A percentile compares a stretch with the other conserved stretches of the same genome.
phyloP scores from a whole-genome alignment of 2,329 filamentous ascomycete genomes.

The Zalaria sp. region DNA sequence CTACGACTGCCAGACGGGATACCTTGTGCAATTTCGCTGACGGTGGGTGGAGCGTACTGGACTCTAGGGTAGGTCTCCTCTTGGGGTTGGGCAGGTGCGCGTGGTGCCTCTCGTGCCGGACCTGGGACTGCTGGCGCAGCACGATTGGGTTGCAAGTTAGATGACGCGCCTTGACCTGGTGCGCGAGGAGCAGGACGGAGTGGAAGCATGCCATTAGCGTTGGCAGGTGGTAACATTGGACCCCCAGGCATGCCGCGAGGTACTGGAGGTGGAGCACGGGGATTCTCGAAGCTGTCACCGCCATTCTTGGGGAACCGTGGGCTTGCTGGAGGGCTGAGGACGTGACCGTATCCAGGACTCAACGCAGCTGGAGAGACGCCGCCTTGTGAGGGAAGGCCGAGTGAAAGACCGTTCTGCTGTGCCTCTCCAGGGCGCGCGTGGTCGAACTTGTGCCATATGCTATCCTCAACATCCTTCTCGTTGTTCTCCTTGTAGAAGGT shows the following conservation, averaged over 20 bases:
- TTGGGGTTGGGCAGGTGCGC: conserved; percentile 31
- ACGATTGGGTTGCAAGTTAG: conserved; percentile 33
- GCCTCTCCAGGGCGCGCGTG: conserved; percentile 52
- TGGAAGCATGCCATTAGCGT: conserved; percentile 40
- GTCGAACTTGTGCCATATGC: conserved; percentile 92
- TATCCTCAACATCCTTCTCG: conserved; percentile 66
- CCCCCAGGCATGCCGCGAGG: conserved; percentile 34
- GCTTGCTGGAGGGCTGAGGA: conserved; percentile 68
- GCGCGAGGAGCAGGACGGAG: conserved; percentile 77
- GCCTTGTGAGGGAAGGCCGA: conserved; percentile 9
- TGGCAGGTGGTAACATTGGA: conserved; percentile 6
- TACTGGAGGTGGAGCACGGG: conserved; percentile 80
- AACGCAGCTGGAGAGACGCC: conserved; percentile 11
- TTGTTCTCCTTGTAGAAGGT: conserved; percentile 95
- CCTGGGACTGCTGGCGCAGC: conserved; percentile 14
- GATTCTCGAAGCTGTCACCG: conserved; percentile 94
- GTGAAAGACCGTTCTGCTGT: conserved; percentile 20
- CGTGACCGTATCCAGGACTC: conserved; percentile 36
- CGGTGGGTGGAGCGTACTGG: conserved; percentile 26
- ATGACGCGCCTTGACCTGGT: conserved; percentile 37
- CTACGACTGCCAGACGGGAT: conserved; percentile 6
- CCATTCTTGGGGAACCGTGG: conserved; percentile 80
- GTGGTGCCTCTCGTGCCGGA: conserved; percentile 24
- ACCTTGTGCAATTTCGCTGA: conserved; percentile 18
- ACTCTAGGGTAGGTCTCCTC: conserved; percentile 27